Base-by-base conservation (phyloP, 2,329 filamentous ascomycete species). In the Penicillium sp. region DNA sequence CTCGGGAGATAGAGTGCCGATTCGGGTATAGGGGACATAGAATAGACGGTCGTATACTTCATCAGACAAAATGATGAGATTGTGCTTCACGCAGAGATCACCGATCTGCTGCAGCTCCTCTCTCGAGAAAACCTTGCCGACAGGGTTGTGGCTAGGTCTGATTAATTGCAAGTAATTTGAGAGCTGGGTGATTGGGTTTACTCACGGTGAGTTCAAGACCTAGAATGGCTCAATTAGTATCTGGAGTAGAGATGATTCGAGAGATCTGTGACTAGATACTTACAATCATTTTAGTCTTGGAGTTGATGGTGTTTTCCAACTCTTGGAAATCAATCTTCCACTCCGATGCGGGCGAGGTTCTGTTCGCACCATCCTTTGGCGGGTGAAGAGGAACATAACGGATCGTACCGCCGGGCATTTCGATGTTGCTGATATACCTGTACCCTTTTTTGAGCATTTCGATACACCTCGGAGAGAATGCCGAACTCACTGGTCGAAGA, bases 371-470 rank as follows among this genome's bases (percentile, higher is more conserved):
- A 39, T 91, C 86, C 58, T 83, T 81, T 8, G 94, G 94, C 23
- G 94, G 93, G 56, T 94, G 89, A 69, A 99, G 80, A n/a, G 94
- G 92, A 20, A 97, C 93, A 69, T 97, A 97, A 62, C 93, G 88
- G 58, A 97, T 90, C 69, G 88, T 95, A 61, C 94, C 94, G 45
- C 94, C 94, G 1, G 94, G 87, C 92, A 99, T 97, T 74, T 97
- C 90, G 59, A 99, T 97, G 75, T 99, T 99, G 79, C 88, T 91
- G 61, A 99, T 96, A 72, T 97, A 96, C 63, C 82, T 85, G 15
- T n/a, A n/a, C 18, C 36, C 13, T 3, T n/a, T n/a, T 26, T 27
- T 29, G 7, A 29, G 26, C 7, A 42, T 40, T n/a, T n/a, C 34
- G 33, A 26, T 30, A 37, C 3, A 26, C 9, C 17, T 32, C 27